phyloP scores from a whole-genome alignment of 2,329 filamentous ascomycete genomes.

The Teratosphaeria gauchensis region DNA sequence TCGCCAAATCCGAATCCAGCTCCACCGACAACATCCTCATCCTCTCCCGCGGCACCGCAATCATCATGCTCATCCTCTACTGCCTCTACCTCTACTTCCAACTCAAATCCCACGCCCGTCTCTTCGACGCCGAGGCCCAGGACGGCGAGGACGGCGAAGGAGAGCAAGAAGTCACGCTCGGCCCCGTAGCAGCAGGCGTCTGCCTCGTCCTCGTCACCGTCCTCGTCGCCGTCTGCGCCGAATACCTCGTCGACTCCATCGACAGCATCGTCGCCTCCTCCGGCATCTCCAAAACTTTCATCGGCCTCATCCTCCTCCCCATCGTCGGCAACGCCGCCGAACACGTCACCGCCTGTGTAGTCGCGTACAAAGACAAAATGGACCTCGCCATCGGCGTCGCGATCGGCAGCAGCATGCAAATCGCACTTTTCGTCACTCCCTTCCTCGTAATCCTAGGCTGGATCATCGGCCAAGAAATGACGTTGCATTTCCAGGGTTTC shows the following conservation, averaged over 20 bases:
- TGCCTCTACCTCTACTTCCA: slow-evolving; percentile 47
- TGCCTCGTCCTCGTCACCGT: slow-evolving; percentile 40
- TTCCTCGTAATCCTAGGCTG: slow-evolving; percentile 49
- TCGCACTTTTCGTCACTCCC: slow-evolving; percentile 49
- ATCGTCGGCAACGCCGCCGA: slow-evolving; percentile 50
- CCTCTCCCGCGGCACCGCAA: slow-evolving; percentile 44
- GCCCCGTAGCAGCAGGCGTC: slow-evolving; percentile 35
- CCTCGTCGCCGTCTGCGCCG: slow-evolving; percentile 42
- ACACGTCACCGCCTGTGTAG: slow-evolving; percentile 46
- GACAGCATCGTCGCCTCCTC: slow-evolving; percentile 44
- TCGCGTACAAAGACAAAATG: slow-evolving; percentile 49
- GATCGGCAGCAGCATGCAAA: slow-evolving; percentile 46
- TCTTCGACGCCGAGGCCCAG: slow-evolving; percentile 35
- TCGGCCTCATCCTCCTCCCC: slow-evolving; percentile 47
- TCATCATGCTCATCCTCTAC: slow-evolving; percentile 45
- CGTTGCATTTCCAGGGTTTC: slow-evolving; percentile 78
- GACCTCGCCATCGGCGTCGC: slow-evolving; percentile 47
- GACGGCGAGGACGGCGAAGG: slow-evolving; percentile 17
- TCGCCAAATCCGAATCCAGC: slow-evolving; percentile 30
- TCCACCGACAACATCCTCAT: slow-evolving; percentile 38
- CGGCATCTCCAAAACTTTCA: slow-evolving; percentile 46
- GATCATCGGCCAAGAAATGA: slow-evolving; percentile 45
- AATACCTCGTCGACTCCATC: slow-evolving; percentile 46
- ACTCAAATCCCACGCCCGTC: slow-evolving; percentile 39
- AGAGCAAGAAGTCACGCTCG: slow-evolving; percentile 33